Conservation (phyloP, 108 stramenopile genomes). For the Fragilaria crotonensis region DNA sequence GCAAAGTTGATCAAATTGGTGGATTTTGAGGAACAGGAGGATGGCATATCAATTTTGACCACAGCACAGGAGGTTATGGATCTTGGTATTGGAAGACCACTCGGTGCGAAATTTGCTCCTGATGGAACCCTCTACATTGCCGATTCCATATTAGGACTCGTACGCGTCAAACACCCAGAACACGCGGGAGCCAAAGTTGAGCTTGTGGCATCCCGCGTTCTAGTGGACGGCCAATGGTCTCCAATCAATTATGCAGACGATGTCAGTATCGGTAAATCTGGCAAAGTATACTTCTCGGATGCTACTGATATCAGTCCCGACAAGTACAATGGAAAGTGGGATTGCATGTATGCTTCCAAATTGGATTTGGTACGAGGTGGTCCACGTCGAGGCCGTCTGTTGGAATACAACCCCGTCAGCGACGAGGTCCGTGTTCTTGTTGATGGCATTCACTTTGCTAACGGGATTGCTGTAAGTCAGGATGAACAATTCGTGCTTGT, state of each 20-base stretch:
- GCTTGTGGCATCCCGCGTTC: slow-evolving; percentile 42
- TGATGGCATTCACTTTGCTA: slow-evolving; percentile 43
- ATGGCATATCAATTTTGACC: slow-evolving; percentile 21
- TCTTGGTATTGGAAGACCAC: slow-evolving; percentile 47
- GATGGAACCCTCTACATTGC: slow-evolving; percentile 59
- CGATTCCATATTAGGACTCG: slow-evolving; percentile 51
- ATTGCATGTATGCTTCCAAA: slow-evolving; percentile 58
- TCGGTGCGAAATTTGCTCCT: slow-evolving; percentile 50
- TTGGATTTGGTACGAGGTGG: slow-evolving; percentile 43
- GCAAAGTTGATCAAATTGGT: slow-evolving; percentile 36
- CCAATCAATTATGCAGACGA: slow-evolving; percentile 52
- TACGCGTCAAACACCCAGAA: slow-evolving; percentile 27
- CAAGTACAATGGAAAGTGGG: slow-evolving; percentile 30
- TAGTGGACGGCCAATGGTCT: slow-evolving; percentile 34
- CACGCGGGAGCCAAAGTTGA: slow-evolving; percentile 37
- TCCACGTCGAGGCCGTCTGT: slow-evolving; percentile 40
- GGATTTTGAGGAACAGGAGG: slow-evolving; percentile 14
- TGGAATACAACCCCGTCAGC: slow-evolving; percentile 54
- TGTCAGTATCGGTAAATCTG: slow-evolving; percentile 44
- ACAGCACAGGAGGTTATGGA: slow-evolving; percentile 30
- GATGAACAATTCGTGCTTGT: slow-evolving; percentile 46
- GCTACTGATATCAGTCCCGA: slow-evolving; percentile 39
- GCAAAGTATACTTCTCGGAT: slow-evolving; percentile 70
- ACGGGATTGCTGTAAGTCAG: slow-evolving; percentile 51
- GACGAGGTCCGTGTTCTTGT: slow-evolving; percentile 48